Evolutionary conservation across 2,329 filamentous ascomycete species (phyloP), one percentile per base, ranked within the genome.

Genomic region (Cladophialophora exuberans): DNA sequence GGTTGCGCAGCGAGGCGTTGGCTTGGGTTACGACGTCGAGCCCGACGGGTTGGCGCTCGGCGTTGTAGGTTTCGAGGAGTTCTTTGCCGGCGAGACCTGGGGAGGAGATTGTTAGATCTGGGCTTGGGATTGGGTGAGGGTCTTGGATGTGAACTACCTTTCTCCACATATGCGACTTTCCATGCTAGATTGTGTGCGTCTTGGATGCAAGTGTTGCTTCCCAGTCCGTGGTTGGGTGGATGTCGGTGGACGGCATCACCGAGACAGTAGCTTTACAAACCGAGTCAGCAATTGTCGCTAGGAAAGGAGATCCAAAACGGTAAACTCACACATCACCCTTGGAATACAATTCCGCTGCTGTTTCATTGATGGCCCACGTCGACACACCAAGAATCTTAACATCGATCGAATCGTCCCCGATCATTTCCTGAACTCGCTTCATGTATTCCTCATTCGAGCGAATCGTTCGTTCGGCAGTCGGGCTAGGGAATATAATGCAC

Each of bases 351-450:
- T 83, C 78, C 0, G 83, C 83, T 1, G 84, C 79, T 3, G 73
- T 81, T 66, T 86, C 83, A 59, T 84, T 84, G 62, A 86, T 79
- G 45, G 69, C 73, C 83, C 83, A 86, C 56, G 78, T 80, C 10
- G 78, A 77, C 3, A 82, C 67, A 51, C 76, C 69, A 15, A 83
- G 51, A 42, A 85, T 75, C 63, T 84, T 74, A 2, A 77, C 71
- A 0, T 72, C 65, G 11, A 79, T 67, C 0, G 74, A 74, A 18
- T 80, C 76, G 60, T 85, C 82, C 0, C 82, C 83, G 44, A 85
- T 81, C 2, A 81, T 70, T 18, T 79, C 69, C 17, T 70, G 72
- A 0, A 83, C 69, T 1, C 76, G 70, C 17, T 67, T 60, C 4
- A 76, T 41, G 58, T 79, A 81, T 61, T 82, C 75, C 3, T 78